Percentiles rank a stretch among this genome's conserved stretches.
phyloP scores from a whole-genome alignment of 768 basidiomycete genomes.

The Tulasnella sp. region DNA sequence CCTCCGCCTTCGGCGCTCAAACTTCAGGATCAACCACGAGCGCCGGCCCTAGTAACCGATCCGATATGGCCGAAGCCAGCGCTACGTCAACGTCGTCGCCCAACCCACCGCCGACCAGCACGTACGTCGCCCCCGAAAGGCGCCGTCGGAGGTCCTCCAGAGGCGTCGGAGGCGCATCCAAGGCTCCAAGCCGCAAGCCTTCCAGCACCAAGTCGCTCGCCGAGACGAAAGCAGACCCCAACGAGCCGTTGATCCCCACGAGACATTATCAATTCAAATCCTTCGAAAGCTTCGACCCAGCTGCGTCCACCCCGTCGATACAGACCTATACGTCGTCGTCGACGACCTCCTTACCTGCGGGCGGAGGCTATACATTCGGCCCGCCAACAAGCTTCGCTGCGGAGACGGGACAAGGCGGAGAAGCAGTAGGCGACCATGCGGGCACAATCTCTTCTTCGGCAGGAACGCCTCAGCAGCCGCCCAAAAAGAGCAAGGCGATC shows the following conservation, averaged over 20 bases:
- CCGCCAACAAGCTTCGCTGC: not conserved
- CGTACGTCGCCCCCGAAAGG: not conserved
- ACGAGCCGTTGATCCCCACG: slow-evolving; percentile 23
- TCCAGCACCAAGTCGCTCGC: slow-evolving; percentile 18
- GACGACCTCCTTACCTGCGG: not conserved
- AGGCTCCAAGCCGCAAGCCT: slow-evolving; percentile 3
- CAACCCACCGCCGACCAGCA: not conserved
- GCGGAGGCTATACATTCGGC: slow-evolving; percentile 26
- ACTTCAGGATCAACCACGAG: slow-evolving; percentile 17
- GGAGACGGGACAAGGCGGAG: slow-evolving; percentile 5
- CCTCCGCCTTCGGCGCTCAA: not conserved
- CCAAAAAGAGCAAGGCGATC: slow-evolving; percentile 21
- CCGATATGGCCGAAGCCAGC: slow-evolving; percentile 14
- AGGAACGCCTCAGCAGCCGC: not conserved
- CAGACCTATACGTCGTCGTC: not conserved
- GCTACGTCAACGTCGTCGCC: not conserved
- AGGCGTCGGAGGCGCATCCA: not conserved
- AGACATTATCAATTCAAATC: slow-evolving; percentile 32
- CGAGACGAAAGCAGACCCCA: slow-evolving; percentile 19
- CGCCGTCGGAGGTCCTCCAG: slow-evolving; percentile 18
- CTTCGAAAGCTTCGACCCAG: slow-evolving; percentile 23
- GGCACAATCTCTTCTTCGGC: not conserved
- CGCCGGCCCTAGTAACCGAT: slow-evolving; percentile 19
- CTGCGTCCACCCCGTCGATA: not conserved
- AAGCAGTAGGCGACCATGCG: not conserved